Conservation (phyloP, 805 yeast genomes). For the Schwanniomyces polymorphus region DNA sequence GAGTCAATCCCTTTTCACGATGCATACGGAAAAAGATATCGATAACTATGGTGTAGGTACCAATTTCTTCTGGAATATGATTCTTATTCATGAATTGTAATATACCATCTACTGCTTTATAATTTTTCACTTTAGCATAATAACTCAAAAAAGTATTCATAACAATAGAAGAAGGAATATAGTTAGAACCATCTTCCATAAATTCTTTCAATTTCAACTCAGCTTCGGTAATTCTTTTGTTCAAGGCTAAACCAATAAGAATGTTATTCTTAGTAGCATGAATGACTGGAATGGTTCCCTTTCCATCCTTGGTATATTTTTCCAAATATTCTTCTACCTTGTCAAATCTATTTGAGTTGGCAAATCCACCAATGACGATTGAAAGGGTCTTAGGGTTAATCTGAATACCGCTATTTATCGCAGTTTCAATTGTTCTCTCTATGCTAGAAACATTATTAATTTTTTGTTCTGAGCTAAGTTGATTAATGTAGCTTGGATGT, state of each 20-base stretch:
- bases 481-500: constrained; percentile 23
- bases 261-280: constrained; percentile 44
- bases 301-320: constrained; percentile 19
- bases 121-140: constrained; percentile 41
- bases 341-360: constrained; percentile 38
- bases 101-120: constrained; percentile 50
- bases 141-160: constrained; percentile 52
- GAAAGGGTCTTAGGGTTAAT: constrained; percentile 53
- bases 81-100: constrained; percentile 41
- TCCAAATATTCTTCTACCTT: constrained; percentile 44
- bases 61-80: constrained; percentile 54
- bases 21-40: constrained; percentile 52
- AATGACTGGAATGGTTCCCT: constrained; percentile 27
- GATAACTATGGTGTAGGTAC: constrained; percentile 61
- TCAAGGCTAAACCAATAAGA: constrained; percentile 43
- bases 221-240: constrained; percentile 44
- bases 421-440: constrained; percentile 30
- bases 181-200: constrained; percentile 28
- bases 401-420: constrained; percentile 20
- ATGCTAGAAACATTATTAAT: constrained; percentile 18
- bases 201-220: constrained; percentile 40
- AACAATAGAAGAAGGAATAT: constrained; percentile 46
- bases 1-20: constrained; percentile 41
- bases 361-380: constrained; percentile 47
- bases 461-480: constrained; percentile 28